Conservation (phyloP, 2,329 filamentous ascomycete species). For the Coleophoma eucalyptorum region DNA sequence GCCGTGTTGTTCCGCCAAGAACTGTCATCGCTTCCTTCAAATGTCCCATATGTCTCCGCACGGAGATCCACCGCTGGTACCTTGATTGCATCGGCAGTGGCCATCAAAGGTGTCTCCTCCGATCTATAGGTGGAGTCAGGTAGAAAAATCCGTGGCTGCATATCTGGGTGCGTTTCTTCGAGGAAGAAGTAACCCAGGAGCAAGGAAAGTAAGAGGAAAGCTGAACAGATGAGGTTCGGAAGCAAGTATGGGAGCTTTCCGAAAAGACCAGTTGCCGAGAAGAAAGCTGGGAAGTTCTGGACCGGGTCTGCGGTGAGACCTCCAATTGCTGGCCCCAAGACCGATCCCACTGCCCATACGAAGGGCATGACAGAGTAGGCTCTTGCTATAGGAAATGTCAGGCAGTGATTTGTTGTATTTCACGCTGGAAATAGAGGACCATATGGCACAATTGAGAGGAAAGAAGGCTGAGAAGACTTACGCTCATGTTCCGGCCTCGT, state of each 20-base stretch:
- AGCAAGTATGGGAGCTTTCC: conserved; percentile 80
- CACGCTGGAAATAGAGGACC: too few species aligned
- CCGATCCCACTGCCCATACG: conserved; percentile 87
- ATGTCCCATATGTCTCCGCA: conserved; percentile 76
- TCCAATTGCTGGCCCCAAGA: conserved; percentile 83
- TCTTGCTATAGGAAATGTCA: conserved; percentile 37
- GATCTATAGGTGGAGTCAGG: conserved; percentile 48
- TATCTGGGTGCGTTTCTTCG: conserved; percentile 85
- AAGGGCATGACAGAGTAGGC: conserved; percentile 94
- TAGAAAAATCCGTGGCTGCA: conserved; percentile 52
- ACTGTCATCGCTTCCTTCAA: conserved; percentile 34
- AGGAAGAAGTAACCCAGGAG: conserved; percentile 76
- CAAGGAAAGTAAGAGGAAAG: conserved; percentile 73
- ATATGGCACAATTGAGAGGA: too few species aligned
- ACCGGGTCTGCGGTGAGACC: conserved; percentile 81
- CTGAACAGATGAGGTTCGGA: conserved; percentile 81
- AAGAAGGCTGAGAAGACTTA: not conserved
- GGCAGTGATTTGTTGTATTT: not conserved
- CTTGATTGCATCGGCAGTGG: conserved; percentile 70
- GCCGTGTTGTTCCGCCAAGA: conserved; percentile 25
- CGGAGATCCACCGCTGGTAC: conserved; percentile 70
- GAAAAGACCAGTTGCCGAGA: conserved; percentile 68
- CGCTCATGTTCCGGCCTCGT: conserved; percentile 79
- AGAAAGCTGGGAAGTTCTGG: conserved; percentile 66
- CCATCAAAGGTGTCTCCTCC: conserved; percentile 63